Evolutionary conservation across 2,329 filamentous ascomycete species (phyloP).

Genomic region (Aspergillus latus): DNA sequence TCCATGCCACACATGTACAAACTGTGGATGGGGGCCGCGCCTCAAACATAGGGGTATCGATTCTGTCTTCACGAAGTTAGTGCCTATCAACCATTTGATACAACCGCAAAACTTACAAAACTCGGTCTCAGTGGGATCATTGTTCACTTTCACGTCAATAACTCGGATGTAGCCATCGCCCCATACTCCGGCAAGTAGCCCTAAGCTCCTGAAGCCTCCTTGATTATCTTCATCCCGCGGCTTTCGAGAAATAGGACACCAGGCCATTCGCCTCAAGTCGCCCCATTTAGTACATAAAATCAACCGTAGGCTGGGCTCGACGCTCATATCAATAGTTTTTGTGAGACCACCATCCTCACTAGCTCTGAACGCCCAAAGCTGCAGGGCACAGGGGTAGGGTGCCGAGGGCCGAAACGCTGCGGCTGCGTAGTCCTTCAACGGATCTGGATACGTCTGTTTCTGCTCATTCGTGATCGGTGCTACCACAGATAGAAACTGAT

Average conservation of each 20-base stretch:
- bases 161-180: slow-evolving; percentile 59
- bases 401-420: slow-evolving; percentile 54
- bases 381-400: slow-evolving; percentile 53
- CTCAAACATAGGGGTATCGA: slow-evolving; percentile 52
- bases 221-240: slow-evolving; percentile 32
- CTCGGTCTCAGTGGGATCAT: slow-evolving; percentile 29
- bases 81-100: background rate
- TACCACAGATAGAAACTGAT: slow-evolving; percentile 58
- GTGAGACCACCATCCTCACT: slow-evolving; percentile 30
- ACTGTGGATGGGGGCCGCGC: slow-evolving; percentile 52
- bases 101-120: slow-evolving; percentile 29
- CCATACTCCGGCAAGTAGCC: slow-evolving; percentile 58
- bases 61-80: slow-evolving; percentile 35
- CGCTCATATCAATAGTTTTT: slow-evolving; percentile 45
- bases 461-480: slow-evolving; percentile 41
- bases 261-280: slow-evolving; percentile 54
- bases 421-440: slow-evolving; percentile 35
- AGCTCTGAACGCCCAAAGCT: slow-evolving; percentile 59
- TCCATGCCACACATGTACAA: slow-evolving; percentile 58
- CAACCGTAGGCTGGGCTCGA: slow-evolving; percentile 48
- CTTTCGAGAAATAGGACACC: slow-evolving; percentile 53
- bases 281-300: slow-evolving; percentile 61
- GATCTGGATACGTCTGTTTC: slow-evolving; percentile 31
- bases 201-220: slow-evolving; percentile 40
- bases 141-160: slow-evolving; percentile 49